These are phyloP conservation scores for Populus hybrid DNA, from an alignment of 441 rosid species.

Conservation along the genomic window DNA sequence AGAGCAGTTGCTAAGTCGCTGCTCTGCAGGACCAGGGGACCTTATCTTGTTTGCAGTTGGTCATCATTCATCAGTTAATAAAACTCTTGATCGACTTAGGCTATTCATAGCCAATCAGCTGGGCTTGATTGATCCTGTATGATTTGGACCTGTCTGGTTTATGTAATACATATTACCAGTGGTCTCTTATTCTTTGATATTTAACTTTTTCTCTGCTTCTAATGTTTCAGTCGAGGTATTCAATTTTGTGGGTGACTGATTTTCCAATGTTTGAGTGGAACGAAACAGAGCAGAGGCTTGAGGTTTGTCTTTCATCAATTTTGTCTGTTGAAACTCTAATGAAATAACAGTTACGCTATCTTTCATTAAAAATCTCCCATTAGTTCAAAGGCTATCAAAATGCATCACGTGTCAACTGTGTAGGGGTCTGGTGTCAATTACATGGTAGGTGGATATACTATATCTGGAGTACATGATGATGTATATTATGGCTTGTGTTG, in stretches of 20 bases:
- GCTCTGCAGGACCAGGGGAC: conserved; percentile 75
- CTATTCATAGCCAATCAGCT: conserved; percentile 60
- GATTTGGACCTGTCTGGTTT: conserved; percentile 23
- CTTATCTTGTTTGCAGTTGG: conserved; percentile 93
- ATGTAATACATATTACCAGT: conserved; percentile 8
- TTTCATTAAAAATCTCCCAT: not conserved
- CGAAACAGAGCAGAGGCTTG: conserved; percentile 77
- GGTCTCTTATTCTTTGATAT: conserved; percentile 14
- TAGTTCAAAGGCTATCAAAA: not conserved
- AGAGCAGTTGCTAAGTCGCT: too few species aligned
- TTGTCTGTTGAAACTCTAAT: conserved; percentile 2
- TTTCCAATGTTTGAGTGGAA: conserved; percentile 99
- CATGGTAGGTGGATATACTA: not conserved
- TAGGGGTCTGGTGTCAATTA: not conserved
- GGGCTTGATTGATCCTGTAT: conserved; percentile 75
- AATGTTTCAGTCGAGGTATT: conserved; percentile 64
- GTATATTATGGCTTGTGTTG: not conserved
- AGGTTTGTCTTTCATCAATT: conserved; percentile 47
- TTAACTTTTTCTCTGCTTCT: conserved; percentile 12
- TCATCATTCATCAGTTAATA: conserved; percentile 64
- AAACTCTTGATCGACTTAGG: conserved; percentile 77
- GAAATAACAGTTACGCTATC: not conserved
- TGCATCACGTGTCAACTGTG: not conserved
- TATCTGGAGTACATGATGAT: not conserved
- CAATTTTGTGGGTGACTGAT: conserved; percentile 93